A percentile compares a stretch with the other conserved stretches of the same genome.
Evolutionary conservation across 2,329 filamentous ascomycete species (phyloP).

Genomic region (Ascochyta rabiei): DNA sequence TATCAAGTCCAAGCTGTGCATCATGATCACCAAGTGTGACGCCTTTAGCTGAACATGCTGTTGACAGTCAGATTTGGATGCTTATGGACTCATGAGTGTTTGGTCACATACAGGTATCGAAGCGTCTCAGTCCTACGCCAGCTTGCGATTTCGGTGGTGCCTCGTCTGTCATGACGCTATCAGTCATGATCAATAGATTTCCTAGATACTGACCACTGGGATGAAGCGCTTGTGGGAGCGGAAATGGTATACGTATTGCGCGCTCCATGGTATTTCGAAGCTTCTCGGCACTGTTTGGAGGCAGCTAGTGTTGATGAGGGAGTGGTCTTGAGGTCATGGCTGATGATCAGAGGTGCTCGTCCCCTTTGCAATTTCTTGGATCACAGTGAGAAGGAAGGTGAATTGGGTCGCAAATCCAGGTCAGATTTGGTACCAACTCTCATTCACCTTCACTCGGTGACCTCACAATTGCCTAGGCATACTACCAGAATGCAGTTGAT

Average conservation of each 20-base stretch:
- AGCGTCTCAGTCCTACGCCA: too few relatives aligned
- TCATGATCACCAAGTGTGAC: background rate
- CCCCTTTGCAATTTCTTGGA: background rate
- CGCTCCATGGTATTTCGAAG: background rate
- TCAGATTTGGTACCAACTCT: background rate
- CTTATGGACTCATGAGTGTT: too few relatives aligned
- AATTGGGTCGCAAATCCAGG: background rate
- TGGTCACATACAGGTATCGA: too few relatives aligned
- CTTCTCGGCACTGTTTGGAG: background rate
- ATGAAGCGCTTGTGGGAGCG: background rate
- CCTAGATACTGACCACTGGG: too few relatives aligned
- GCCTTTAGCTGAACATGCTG: background rate
- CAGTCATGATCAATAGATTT: too few relatives aligned
- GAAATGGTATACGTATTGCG: slow-evolving; percentile 19
- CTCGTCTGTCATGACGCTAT: too few relatives aligned
- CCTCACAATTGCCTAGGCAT: background rate
- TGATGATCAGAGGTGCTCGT: background rate
- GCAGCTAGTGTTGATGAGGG: background rate
- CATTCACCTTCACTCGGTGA: slow-evolving; percentile 17
- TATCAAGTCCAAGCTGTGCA: background rate
- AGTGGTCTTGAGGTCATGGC: background rate
- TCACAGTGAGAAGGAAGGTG: background rate
- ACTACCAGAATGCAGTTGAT: background rate
- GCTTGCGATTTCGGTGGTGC: too few relatives aligned
- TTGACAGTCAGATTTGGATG: background rate